Evolutionary conservation across 2,329 filamentous ascomycete species (phyloP).

Genomic region (Penicillium verrucosum): DNA sequence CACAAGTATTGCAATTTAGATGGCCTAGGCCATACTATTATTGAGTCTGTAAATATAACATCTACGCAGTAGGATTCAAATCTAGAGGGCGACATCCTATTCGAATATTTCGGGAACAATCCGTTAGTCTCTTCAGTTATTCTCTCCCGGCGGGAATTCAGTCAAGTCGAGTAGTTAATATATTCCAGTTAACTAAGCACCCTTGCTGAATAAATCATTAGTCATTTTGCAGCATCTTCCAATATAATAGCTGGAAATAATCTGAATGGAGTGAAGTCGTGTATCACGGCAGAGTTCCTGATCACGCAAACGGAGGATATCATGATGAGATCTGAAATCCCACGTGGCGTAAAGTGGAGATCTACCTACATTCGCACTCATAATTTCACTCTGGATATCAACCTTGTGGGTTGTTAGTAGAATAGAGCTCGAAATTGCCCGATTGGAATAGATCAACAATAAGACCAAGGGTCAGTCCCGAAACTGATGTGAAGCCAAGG

Average conservation of each 20-base stretch:
- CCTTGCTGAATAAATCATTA: background rate
- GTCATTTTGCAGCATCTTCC: background rate
- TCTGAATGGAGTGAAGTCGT: background rate
- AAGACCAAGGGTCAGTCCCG: background rate
- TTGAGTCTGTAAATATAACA: background rate
- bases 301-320: constrained; percentile 25
- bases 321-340: constrained; percentile 14
- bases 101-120: background rate
- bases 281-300: background rate
- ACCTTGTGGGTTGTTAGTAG: background rate
- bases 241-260: background rate
- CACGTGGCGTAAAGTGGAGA: background rate
- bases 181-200: background rate
- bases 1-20: constrained; percentile 9
- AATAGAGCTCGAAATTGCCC: background rate
- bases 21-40: background rate
- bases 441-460: background rate
- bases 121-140: too few relatives aligned
- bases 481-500: background rate
- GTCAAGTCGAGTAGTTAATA: background rate
- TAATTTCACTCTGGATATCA: background rate
- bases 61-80: too few relatives aligned
- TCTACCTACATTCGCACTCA: background rate
- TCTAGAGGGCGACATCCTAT: background rate
- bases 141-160: background rate